Base-by-base conservation (phyloP, 2,329 filamentous ascomycete genomes). In the Laburnicola sp. region DNA sequence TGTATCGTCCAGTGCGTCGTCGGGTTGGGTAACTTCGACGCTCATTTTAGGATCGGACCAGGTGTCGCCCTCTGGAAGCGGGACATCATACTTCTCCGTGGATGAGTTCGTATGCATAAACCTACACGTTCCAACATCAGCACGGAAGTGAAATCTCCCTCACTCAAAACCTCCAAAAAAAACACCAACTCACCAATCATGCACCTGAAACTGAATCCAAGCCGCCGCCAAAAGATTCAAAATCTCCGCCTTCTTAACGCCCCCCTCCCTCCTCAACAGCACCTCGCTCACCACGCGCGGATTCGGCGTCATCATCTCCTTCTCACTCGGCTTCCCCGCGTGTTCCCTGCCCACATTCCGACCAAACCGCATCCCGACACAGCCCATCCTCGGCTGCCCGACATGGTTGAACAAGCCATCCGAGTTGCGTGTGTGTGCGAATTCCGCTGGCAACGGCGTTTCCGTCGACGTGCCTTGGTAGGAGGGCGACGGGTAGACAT, bases 161-260 rank as follows among this genome's bases (percentile, higher is more conserved):
- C 22, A 2, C 22, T 16, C 22, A 26, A 21, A 10, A 23, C 25
- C 4, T 38, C 7, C 4, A 11, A 10, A 2, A 37, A 27, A 6
- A 37, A 11, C 21, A 4, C 4, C 2, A 2, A 34, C 40, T 43
- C 9, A 44, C 43, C 56, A 57, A 41, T 45, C 21, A 48, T 78
- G 76, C 0, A 72, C 72, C 48, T 78, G 75, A 45, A 79, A 78
- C 54, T 80, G 77, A n/a, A 79, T 78, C 76, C 76, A 79, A 1
- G 76, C 76, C 10, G 76, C 76, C 2, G 76, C 76, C 5, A 79
- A 62, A 34, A 79, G 54, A 48, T 79, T 80, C 50, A 79, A 48
- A 1, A 67, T 75, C 0, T 75, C 78, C 0, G 76, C 77, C 2
- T 75, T 76, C 23, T 74, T 75, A 55, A 79, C 79, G n/a, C n/a